phyloP scores from a whole-genome alignment of 495 filamentous ascomycete species.

The Polyplosphaeria fusca region DNA sequence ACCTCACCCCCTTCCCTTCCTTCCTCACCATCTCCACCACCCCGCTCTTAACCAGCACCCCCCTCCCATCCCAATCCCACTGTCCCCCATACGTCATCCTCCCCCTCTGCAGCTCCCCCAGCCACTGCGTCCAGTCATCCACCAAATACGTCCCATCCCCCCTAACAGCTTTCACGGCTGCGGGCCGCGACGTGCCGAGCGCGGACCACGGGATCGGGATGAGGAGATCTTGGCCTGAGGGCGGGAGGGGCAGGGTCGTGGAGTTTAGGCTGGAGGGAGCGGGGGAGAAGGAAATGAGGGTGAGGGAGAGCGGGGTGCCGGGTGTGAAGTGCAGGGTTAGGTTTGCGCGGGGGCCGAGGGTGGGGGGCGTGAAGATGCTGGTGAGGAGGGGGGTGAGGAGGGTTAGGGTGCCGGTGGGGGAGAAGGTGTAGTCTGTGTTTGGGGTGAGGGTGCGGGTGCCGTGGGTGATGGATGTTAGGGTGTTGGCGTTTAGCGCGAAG shows the following conservation, averaged over 20 bases:
- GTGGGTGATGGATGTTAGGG: constrained; percentile 45
- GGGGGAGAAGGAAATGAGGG: constrained; percentile 51
- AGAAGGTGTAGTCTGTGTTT: constrained; percentile 50
- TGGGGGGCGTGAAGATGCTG: constrained; percentile 41
- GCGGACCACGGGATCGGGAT: constrained; percentile 53
- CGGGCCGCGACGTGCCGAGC: constrained; percentile 48
- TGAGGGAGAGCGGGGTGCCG: constrained; percentile 47
- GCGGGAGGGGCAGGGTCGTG: constrained; percentile 43
- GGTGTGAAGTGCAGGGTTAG: constrained; percentile 53
- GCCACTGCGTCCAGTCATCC: constrained; percentile 57
- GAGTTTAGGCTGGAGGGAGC: constrained; percentile 46
- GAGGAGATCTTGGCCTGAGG: constrained; percentile 33
- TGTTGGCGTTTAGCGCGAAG: constrained; percentile 56
- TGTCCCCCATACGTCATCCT: constrained; percentile 51
- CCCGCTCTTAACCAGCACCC: constrained; percentile 46
- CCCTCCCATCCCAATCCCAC: constrained; percentile 49
- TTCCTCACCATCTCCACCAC: constrained; percentile 49
- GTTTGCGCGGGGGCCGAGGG: constrained; percentile 48
- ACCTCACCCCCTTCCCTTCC: constrained; percentile 46
- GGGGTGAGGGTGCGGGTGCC: constrained; percentile 32
- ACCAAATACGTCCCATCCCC: constrained; percentile 50
- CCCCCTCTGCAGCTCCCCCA: constrained; percentile 55
- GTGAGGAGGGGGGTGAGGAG: constrained; percentile 48
- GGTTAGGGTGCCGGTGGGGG: constrained; percentile 48
- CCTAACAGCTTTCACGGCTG: constrained; percentile 55